Base-by-base conservation (phyloP, 495 filamentous ascomycete genomes). In the Diplogelasinospora grovesii region DNA sequence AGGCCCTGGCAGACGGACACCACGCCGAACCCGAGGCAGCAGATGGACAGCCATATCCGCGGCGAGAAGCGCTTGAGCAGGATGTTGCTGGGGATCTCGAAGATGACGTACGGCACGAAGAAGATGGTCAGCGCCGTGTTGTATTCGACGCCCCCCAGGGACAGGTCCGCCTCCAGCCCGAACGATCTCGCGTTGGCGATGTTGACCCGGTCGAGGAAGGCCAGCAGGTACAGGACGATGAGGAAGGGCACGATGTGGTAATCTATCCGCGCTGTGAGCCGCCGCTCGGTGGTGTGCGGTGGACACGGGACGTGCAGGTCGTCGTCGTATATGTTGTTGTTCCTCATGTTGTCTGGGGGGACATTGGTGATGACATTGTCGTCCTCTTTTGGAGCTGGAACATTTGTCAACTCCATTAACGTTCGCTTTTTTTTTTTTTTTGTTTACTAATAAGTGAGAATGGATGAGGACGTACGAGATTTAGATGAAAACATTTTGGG, bases 11-110 rank as follows among this genome's bases (percentile, higher is more conserved):
- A 78, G 13, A 83, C 66, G 23, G 82, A 83, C 9, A 82, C 75
- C 6, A 94, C 43, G 8, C 89, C 89, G 49, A 95, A 96, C 19
- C 74, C 57, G 50, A 90, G 77, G 82, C 93, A 93, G 57, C 87
- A 93, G 32, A 69, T 39, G 0, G 83, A 77, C 28, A 92, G 58
- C 89, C 89, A 96, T 32, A 92, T 66, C 45, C 82, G 78, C 2
- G 90, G 89, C 42, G 75, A 82, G 45, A 94, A 68, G 44, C 76
- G 78, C 61, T 93, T 94, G 19, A 97, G 66, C 13, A 93, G 53
- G 38, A 95, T 77, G 53, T 97, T 97, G 35, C 83, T 87, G 2
- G 90, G 92, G 36, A 97, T 92, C 59, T 86, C 89, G 49, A 82
- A 82, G 32, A 90, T 47, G 46, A 94, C 74, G 56, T 95, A 97